Conservation (phyloP, 495 filamentous ascomycete species). For the Penicillium manginii region DNA sequence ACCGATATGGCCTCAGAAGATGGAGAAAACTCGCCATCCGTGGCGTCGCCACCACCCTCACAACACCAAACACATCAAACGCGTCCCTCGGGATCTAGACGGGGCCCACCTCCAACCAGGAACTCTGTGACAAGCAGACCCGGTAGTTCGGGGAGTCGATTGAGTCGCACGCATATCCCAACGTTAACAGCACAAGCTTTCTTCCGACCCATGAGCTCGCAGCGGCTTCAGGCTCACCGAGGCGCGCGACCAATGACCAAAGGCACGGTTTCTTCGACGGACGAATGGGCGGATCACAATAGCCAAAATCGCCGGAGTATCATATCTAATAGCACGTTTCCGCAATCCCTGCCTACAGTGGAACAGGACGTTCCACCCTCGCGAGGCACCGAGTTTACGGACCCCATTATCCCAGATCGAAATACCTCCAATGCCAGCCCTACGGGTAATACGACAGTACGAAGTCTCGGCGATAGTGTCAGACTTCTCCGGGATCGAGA, state of each 20-base stretch:
- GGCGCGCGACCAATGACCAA: constrained; percentile 57
- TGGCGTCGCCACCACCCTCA: constrained; percentile 45
- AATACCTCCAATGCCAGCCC: constrained; percentile 77
- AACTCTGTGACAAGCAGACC: constrained; percentile 56
- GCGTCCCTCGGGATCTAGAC: constrained; percentile 50
- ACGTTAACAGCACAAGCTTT: constrained; percentile 87
- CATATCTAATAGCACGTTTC: constrained; percentile 49
- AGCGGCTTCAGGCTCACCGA: constrained; percentile 89
- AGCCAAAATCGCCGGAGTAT: constrained; percentile 54
- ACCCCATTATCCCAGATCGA: constrained; percentile 61
- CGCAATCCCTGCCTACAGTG: constrained; percentile 43
- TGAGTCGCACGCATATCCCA: constrained; percentile 87
- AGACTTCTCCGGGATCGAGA: constrained; percentile 66
- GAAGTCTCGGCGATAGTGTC: constrained; percentile 74
- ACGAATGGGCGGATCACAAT: constrained; percentile 48
- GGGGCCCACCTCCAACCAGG: constrained; percentile 48
- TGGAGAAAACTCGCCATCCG: constrained; percentile 48
- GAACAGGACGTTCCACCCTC: constrained; percentile 70
- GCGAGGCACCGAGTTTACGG: constrained; percentile 78
- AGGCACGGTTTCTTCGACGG: constrained; percentile 43
- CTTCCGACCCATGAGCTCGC: constrained; percentile 95
- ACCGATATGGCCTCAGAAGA: constrained; percentile 71
- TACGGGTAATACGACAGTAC: constrained; percentile 63
- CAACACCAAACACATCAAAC: constrained; percentile 54
- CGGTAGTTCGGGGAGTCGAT: constrained; percentile 67